phyloP scores from a whole-genome alignment of 768 basidiomycete genomes.

The Russula brevipes region DNA sequence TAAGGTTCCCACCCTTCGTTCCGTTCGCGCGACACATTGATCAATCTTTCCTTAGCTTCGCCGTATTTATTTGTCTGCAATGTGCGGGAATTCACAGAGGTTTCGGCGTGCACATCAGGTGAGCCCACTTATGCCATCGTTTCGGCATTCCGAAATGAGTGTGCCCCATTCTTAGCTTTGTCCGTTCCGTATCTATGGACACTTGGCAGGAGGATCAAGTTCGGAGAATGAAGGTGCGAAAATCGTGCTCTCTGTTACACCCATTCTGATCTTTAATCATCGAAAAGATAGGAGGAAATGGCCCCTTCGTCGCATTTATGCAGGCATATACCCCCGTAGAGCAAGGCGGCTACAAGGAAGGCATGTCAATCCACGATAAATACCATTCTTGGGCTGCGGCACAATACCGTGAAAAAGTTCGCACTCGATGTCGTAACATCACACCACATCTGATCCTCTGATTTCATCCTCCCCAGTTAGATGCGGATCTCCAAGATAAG shows the following conservation, averaged over 20 bases:
- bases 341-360: slow-evolving; percentile 64
- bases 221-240: slow-evolving; percentile 76
- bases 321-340: slow-evolving; percentile 59
- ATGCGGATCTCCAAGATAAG: slow-evolving; percentile 66
- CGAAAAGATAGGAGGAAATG: slow-evolving; percentile 80
- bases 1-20: slow-evolving; percentile 45
- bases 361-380: slow-evolving; percentile 60
- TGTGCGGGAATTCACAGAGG: slow-evolving; percentile 81
- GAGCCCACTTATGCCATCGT: slow-evolving; percentile 7
- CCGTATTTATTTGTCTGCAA: slow-evolving; percentile 88
- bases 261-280: slow-evolving; percentile 7
- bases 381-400: slow-evolving; percentile 94
- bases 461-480: slow-evolving; percentile 49
- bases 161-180: slow-evolving; percentile 52
- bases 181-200: slow-evolving; percentile 94
- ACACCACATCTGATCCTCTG: slow-evolving; percentile 3
- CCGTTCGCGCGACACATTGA: neutral
- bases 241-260: neutral
- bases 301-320: slow-evolving; percentile 74
- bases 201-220: slow-evolving; percentile 91
- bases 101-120: slow-evolving; percentile 92
- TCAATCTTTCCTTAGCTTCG: slow-evolving; percentile 47
- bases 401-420: slow-evolving; percentile 91
- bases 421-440: slow-evolving; percentile 18
- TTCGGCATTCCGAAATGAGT: slow-evolving; percentile 20